These are phyloP conservation scores for Psilocybe mexicana DNA, from an alignment of 1,284 basidiomycete species.

Conservation along the genomic window DNA sequence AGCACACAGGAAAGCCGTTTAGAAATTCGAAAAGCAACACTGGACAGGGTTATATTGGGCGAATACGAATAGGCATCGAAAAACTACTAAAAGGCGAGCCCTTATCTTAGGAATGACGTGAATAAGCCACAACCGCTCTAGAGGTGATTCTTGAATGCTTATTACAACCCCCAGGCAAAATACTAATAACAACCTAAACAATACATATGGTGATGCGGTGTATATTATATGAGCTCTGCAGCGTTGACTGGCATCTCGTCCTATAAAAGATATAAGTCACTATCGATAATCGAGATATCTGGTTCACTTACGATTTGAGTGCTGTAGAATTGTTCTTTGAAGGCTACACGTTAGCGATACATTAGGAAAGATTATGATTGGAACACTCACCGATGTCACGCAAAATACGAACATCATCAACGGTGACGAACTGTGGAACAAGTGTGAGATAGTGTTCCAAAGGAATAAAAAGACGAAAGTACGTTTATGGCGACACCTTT, in stretches of 20 bases:
- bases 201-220: slow-evolving; percentile 14
- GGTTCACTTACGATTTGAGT: slow-evolving; percentile 74
- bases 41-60: too few species aligned
- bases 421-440: slow-evolving; percentile 77
- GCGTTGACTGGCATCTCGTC: slow-evolving; percentile 96
- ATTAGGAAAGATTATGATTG: slow-evolving; percentile 17
- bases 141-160: neutral
- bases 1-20: too few species aligned
- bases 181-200: slow-evolving; percentile 10
- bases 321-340: slow-evolving; percentile 81
- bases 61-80: too few species aligned
- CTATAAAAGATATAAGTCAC: slow-evolving; percentile 39
- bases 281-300: slow-evolving; percentile 15
- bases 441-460: slow-evolving; percentile 19
- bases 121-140: neutral
- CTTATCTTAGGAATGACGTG: too few species aligned
- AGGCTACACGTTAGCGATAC: slow-evolving; percentile 12
- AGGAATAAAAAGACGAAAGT: slow-evolving; percentile 27
- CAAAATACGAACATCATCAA: slow-evolving; percentile 87
- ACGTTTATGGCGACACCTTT: slow-evolving; percentile 94
- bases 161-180: neutral
- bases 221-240: slow-evolving; percentile 74
- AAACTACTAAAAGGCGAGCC: too few species aligned
- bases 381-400: slow-evolving; percentile 78
- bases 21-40: too few species aligned